Evolutionary conservation across 139 green algal genomes (phyloP).

Genomic region (Yamagishiella unicocca): DNA sequence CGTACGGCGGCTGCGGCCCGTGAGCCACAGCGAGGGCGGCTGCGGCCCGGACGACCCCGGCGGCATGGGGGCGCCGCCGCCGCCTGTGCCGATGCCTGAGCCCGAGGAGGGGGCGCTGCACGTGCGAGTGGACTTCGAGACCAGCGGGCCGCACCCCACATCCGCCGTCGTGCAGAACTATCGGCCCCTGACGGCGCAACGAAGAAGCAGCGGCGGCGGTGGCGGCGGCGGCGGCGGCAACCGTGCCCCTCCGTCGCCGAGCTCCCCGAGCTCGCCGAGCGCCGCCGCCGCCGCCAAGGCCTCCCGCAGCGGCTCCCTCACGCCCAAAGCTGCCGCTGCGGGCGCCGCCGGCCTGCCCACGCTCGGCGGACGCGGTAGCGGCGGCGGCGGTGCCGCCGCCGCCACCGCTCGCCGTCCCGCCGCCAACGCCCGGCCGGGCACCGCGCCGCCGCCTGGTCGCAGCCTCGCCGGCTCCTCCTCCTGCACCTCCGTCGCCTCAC

Average conservation of each 20-base stretch:
- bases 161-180: neutral
- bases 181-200: neutral
- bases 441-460: neutral
- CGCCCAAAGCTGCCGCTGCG: neutral
- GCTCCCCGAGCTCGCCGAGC: neutral
- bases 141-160: conserved; percentile 11
- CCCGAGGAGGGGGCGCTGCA: neutral
- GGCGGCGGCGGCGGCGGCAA: neutral
- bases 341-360: neutral
- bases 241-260: neutral
- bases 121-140: conserved; percentile 25
- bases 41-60: neutral
- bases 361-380: neutral
- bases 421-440: conserved; percentile 6
- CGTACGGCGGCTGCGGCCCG: conserved; percentile 21
- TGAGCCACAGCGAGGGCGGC: neutral
- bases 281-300: neutral
- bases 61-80: neutral
- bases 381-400: neutral
- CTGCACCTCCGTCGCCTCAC: neutral
- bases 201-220: neutral
- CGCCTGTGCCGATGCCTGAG: neutral
- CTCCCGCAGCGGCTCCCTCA: neutral
- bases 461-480: neutral
- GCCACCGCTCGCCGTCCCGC: neutral